Percentiles rank a stretch among this genome's conserved stretches.
phyloP scores from a whole-genome alignment of 2,329 filamentous ascomycete genomes.

The Colletotrichum plurivorum region DNA sequence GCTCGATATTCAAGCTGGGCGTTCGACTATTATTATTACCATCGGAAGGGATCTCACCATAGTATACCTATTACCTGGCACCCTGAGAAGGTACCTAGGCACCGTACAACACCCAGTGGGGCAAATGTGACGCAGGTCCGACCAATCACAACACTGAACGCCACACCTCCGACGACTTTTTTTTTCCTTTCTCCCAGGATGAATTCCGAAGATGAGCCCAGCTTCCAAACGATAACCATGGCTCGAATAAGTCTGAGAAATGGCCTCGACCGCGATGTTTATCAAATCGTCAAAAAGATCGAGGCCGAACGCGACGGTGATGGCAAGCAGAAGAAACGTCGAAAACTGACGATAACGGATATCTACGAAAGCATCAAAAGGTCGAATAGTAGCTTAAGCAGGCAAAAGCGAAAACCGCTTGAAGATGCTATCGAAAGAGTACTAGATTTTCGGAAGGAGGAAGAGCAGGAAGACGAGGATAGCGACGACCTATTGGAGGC shows the following conservation, averaged over 20 bases:
- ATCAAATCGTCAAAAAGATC: constrained; percentile 84
- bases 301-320: constrained; percentile 70
- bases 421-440: constrained; percentile 91
- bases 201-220: too few species aligned
- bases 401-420: constrained; percentile 84
- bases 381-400: constrained; percentile 89
- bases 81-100: too few species aligned
- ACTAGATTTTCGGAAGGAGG: constrained; percentile 79
- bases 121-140: too few species aligned
- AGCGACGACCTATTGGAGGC: constrained; percentile 64
- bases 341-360: constrained; percentile 66
- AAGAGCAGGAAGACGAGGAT: constrained; percentile 69
- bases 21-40: too few species aligned
- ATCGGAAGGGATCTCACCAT: too few species aligned
- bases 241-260: constrained; percentile 60
- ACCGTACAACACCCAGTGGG: too few species aligned
- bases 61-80: too few species aligned
- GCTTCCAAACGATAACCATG: constrained; percentile 1
- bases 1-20: too few species aligned
- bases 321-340: constrained; percentile 46
- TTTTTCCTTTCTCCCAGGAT: too few species aligned
- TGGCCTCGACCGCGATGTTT: constrained; percentile 79
- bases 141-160: too few species aligned
- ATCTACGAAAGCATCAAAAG: constrained; percentile 82
- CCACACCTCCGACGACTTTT: too few species aligned